Evolutionary conservation across 352 stramenopile genomes (phyloP).

Genomic region (Thalassiosira oceanica): DNA sequence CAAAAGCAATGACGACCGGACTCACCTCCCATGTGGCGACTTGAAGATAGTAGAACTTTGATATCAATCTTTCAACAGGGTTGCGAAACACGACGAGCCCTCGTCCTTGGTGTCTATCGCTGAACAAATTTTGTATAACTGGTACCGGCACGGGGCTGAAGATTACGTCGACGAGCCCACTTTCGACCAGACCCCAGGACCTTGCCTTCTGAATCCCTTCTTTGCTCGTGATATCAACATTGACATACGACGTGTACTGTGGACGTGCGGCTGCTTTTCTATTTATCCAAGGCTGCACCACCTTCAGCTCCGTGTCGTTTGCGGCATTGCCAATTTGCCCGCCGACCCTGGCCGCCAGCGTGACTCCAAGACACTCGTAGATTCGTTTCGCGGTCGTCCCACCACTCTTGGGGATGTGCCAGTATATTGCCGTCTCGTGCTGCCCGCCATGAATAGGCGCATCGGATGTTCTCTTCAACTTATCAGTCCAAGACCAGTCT

Average conservation of each 20-base stretch:
- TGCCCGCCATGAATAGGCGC: too few species aligned
- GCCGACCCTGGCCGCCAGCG: constrained; percentile 40
- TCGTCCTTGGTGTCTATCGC: constrained; percentile 23
- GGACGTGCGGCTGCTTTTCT: too few species aligned
- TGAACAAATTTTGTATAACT: constrained; percentile 30
- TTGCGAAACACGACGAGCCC: constrained; percentile 50
- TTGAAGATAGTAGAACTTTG: constrained; percentile 58
- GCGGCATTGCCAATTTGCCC: too few species aligned
- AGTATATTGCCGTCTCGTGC: constrained; percentile 55
- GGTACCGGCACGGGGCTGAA: constrained; percentile 34
- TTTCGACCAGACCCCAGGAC: constrained; percentile 22
- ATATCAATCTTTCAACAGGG: constrained; percentile 44
- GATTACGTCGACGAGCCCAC: constrained; percentile 35
- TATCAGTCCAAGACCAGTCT: too few species aligned
- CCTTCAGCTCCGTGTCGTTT: too few species aligned
- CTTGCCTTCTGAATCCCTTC: constrained; percentile 39
- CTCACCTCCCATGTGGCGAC: constrained; percentile 51
- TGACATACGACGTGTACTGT: constrained; percentile 37
- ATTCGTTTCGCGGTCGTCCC: constrained; percentile 43
- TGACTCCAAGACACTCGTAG: constrained; percentile 34
- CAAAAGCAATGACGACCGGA: too few species aligned
- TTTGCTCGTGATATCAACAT: constrained; percentile 49
- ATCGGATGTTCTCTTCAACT: too few species aligned
- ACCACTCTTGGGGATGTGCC: constrained; percentile 46
- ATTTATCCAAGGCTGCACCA: too few species aligned